Evolutionary conservation across 1,284 basidiomycete genomes (phyloP), one percentile per base, ranked within the genome.

Genomic region (Naganishia sp.): DNA sequence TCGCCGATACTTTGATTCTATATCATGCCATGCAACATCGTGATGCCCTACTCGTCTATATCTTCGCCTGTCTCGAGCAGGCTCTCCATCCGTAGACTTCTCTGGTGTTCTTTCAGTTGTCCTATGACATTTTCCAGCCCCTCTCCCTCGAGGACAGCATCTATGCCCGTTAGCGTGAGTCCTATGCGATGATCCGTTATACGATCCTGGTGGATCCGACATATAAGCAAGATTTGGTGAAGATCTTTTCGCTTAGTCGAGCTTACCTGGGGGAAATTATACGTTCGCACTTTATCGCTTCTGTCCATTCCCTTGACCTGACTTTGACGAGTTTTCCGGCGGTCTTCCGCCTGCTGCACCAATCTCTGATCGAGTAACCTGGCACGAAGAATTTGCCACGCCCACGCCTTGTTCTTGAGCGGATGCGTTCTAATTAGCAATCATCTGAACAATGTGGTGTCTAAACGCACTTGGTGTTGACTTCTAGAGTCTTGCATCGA

Each of bases 401-500:
- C 94, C 65, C 90, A 87, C 4, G 89, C 86, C 72, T 87, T 87
- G 75, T 97, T 96, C 89, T 94, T 64, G 4, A 25, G 23, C 36
- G 25, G 33, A 65, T n/a, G 71, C 9, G 70, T 53, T 2, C 49
- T 16, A 6, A 55, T 55, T 18, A 52, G 48, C 56, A 16, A 6
- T n/a, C 48, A 28, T 21, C 2, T n/a, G 16, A 28, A 50, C 16
- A 31, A 46, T 23, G 33, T 28, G 54, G 5, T 48, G 23, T 25
- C 28, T 4, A 28, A 2, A 71, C 81, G 13, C 68, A 91, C 91
- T 81, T 92, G 90, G 76, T 99, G 95, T 76, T 99, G 95, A 74
- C 90, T 93, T 10, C 96, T 86, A 70, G 94, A 94, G 73, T 99
- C 95, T 81, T 99, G 96, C 92, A 98, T 98, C 3, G 93, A 94